A percentile compares a stretch with the other conserved stretches of the same genome.
phyloP scores from a whole-genome alignment of 331 rosid genomes.

The Pyracantha coccinea region DNA sequence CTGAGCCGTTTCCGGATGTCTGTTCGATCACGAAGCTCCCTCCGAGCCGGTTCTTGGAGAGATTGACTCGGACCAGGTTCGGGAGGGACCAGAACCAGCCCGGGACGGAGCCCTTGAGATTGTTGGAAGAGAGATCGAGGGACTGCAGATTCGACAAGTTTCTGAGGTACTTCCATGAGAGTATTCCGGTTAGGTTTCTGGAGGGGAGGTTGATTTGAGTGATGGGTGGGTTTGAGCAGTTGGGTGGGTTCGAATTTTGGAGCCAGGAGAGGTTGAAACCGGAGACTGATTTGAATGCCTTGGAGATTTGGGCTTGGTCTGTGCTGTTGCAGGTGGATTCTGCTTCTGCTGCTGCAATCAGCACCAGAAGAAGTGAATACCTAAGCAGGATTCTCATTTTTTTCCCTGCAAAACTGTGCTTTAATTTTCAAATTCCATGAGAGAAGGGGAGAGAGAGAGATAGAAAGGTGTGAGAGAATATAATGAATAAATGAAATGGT shows the following conservation, averaged over 20 bases:
- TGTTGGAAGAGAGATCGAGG: slow-evolving; percentile 57
- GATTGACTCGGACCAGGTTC: slow-evolving; percentile 34
- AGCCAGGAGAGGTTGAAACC: slow-evolving; percentile 53
- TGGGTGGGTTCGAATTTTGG: slow-evolving; percentile 1
- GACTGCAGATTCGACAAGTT: slow-evolving; percentile 44
- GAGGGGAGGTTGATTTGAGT: slow-evolving; percentile 34
- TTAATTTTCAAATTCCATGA: not conserved
- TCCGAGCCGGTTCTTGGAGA: slow-evolving; percentile 59
- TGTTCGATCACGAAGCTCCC: slow-evolving; percentile 47
- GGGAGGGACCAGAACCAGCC: slow-evolving; percentile 57
- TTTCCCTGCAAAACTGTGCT: not conserved
- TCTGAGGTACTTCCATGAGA: slow-evolving; percentile 60
- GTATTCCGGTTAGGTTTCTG: slow-evolving; percentile 52
- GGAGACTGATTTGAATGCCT: slow-evolving; percentile 59
- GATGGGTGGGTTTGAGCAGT: slow-evolving; percentile 39
- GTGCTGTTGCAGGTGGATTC: slow-evolving; percentile 46
- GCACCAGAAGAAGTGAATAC: slow-evolving; percentile 30
- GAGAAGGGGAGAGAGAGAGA: not conserved
- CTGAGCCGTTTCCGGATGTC: slow-evolving; percentile 5
- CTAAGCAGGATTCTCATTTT: slow-evolving; percentile 30
- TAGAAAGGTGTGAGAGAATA: not conserved
- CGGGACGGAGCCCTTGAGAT: slow-evolving; percentile 55
- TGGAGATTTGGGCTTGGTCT: slow-evolving; percentile 38
- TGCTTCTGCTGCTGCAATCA: slow-evolving; percentile 25
- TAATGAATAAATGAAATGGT: not conserved